Base-by-base conservation (phyloP, 768 basidiomycete species). In the Hortiboletus flavorubellus region DNA sequence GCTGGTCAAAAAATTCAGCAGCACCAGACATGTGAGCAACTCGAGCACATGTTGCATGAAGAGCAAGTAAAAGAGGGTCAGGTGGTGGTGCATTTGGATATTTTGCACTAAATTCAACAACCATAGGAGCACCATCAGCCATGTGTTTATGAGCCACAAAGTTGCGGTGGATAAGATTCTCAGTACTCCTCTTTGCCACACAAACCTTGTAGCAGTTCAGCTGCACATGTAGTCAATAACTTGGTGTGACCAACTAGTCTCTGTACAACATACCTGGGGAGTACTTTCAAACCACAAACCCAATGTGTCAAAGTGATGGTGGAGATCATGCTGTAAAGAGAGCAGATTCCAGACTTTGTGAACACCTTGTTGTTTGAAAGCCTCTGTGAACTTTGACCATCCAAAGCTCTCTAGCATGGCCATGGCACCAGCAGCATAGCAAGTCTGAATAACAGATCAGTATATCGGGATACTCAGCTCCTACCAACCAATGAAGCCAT, bases 11-110 rank as follows among this genome's bases (percentile, higher is more conserved):
- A 26, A 40, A 49, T 26, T 51, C 42, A 8, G 42, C 46, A 15
- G 54, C 42, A 12, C 50, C 54, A 30, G 58, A 57, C 37, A 49
- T 44, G 30, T 53, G 51, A 3, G 42, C 46, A 7, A 46, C 21
- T 21, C 21, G 2, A 21, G 21, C 21, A 21, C 21, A 21, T 21
- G 21, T 21, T 21, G 21, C 21, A 14, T 49, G 56, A 34, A 57
- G 35, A 4, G 47, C 37, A 4, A 57, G 49, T 26, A 50, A 39
- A 39, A 1, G 4, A 4, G 43, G 54, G 7, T 40, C 6, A 5
- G 45, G 55, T 18, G 45, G 49, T 1, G 37, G 47, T 21, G 18
- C 37, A 21, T 21, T 21, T 21, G 21, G 21, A 21, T 21, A 21
- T 21, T 21, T 21, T 21, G 21, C 21, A 21, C 2, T 21, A 21